Evolutionary conservation across 2,329 filamentous ascomycete genomes (phyloP), one percentile per base, ranked within the genome.

Genomic region (Elsinoe fawcettii): DNA sequence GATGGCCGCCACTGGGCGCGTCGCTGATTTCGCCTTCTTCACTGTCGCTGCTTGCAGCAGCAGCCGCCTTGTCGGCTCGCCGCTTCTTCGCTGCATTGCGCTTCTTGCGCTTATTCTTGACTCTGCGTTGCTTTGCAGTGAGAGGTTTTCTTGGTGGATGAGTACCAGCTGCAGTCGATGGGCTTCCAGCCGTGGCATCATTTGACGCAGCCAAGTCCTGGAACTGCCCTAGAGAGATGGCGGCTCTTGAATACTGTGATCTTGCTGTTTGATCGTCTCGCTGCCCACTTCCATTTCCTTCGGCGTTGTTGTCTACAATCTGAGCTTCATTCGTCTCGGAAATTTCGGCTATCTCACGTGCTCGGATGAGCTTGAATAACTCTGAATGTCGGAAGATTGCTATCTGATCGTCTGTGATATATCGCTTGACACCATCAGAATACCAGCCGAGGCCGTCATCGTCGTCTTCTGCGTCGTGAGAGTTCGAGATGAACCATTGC

Each of bases 331-430:
- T 53, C 22, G 16, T 16, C 16, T 55, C 55, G 34, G 54, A 9
- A 44, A 51, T 44, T 36, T 60, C 57, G 32, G 49, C 49, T 11
- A 53, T 53, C 30, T 56, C 54, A n/a, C 59, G 61, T 30, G 55
- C 34, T 47, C 61, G 57, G 23, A 88, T 75, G 37, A 95, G 74
- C 11, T 81, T 73, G 66, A 93, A 85, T 20, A 95, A 80, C 70
- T 97, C 92, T 1, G 88, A 92, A 67, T 95, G 89, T 60, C 91
- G 81, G 69, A 96, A 96, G 60, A 96, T 92, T 55, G 83, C 82
- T 63, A 96, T 89, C 74, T 96, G 88, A 64, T 90, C 88, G 66
- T 96, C 88, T 8, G 91, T 96, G 65, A 97, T 77, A 16, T 90
- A 96, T 39, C 92, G 86, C 69, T 93, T 93, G 60, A 84, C 82